Evolutionary conservation across 345 rosid species (phyloP).

Genomic region (Citrus unshiu): DNA sequence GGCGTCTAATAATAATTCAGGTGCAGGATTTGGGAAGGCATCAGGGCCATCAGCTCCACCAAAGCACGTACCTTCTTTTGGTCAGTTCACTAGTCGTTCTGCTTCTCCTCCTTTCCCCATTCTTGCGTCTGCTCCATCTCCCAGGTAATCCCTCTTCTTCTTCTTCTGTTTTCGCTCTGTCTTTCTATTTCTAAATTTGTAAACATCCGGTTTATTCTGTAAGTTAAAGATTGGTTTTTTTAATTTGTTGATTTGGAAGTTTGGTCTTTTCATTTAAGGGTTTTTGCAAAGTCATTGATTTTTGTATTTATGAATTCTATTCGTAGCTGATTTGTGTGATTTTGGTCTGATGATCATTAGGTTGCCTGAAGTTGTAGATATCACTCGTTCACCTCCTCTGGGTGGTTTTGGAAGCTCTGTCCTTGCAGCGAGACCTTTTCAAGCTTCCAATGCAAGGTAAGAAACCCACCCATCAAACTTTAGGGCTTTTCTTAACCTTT

Average conservation of each 20-base stretch:
- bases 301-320: neutral
- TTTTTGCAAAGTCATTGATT: neutral
- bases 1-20: slow-evolving; percentile 10
- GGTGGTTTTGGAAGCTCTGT: neutral
- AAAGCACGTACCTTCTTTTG: slow-evolving; percentile 17
- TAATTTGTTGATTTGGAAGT: neutral
- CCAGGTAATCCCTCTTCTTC: slow-evolving; percentile 20
- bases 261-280: neutral
- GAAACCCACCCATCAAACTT: neutral
- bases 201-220: neutral
- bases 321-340: neutral
- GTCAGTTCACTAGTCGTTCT: slow-evolving; percentile 27
- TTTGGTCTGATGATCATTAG: neutral
- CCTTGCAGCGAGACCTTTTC: neutral
- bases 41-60: slow-evolving; percentile 40
- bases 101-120: slow-evolving; percentile 17
- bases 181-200: neutral
- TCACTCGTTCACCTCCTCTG: neutral
- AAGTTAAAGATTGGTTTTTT: neutral
- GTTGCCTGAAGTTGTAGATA: neutral
- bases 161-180: neutral
- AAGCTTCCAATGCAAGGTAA: neutral
- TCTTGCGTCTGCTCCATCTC: slow-evolving; percentile 15
- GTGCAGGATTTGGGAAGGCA: slow-evolving; percentile 37
- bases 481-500: neutral